Percentiles rank a stretch among this genome's conserved stretches.
phyloP scores from a whole-genome alignment of 306 rosid genomes.

The Geum urbanum region DNA sequence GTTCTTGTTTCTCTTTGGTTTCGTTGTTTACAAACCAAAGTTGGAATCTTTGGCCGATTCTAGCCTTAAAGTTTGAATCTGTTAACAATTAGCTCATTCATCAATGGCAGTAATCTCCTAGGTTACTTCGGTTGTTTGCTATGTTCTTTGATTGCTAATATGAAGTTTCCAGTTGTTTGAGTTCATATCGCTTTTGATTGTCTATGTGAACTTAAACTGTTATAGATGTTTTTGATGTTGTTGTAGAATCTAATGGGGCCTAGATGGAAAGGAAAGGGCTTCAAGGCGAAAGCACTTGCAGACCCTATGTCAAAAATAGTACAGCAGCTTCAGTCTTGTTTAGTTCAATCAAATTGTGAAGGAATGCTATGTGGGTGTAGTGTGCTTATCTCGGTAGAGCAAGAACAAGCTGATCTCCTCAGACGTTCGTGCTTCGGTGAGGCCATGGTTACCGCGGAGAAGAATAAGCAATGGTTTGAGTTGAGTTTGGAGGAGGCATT shows the following conservation, averaged over 20 bases:
- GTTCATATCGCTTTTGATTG: too few species aligned
- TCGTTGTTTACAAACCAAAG: too few species aligned
- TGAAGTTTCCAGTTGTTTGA: neutral
- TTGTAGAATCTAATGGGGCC: neutral
- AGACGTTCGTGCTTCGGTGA: neutral
- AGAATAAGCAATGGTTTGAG: neutral
- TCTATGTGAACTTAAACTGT: too few species aligned
- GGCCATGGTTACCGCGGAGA: neutral
- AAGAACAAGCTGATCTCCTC: neutral
- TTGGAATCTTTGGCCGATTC: too few species aligned
- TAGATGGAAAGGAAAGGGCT: conserved; percentile 7
- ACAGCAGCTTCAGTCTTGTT: neutral
- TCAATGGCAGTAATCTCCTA: too few species aligned
- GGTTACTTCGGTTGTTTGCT: neutral
- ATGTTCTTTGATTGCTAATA: neutral
- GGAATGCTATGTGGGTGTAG: neutral
- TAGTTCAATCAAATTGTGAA: neutral
- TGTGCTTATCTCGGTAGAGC: neutral
- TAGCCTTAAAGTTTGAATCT: too few species aligned
- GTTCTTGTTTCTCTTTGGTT: too few species aligned
- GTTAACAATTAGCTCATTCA: too few species aligned
- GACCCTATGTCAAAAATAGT: conserved; percentile 2
- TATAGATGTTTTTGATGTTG: neutral
- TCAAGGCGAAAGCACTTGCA: neutral
- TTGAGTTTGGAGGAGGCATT: neutral